Evolutionary conservation across 257 asterid genomes (phyloP), one percentile per base, ranked within the genome.

Genomic region (Solanum corneliomulleri): DNA sequence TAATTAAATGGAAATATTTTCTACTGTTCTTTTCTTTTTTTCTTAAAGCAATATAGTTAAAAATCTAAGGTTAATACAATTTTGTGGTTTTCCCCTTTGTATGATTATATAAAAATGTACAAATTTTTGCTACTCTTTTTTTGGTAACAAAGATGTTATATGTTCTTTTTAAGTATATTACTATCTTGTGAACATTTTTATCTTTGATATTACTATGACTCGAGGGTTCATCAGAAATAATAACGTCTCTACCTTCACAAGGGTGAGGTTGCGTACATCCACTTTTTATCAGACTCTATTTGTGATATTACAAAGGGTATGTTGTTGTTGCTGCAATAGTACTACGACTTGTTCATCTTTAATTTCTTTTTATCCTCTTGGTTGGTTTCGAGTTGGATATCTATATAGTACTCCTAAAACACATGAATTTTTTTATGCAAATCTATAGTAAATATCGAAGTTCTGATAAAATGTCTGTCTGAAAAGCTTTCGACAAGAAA

Each of bases 61-160:
- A 41, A 39, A 69, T 70, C 42, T 33, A 85, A 85, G 89, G 91
- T 90, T 83, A 84, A 89, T 93, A 89, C 76, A 90, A 86, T 91
- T 93, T 91, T 91, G 91, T 89, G 84, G 85, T 89, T 77, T 71
- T 39, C 72, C 83, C 49, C 52, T 87, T 90, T 89, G 89, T 91
- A 89, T 90, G 90, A 82, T 86, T 86, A 82, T 78, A 90, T 74
- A 89, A 80, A 88, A 90, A 66, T 93, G 97, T 94, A 94, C 93
- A 93, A 91, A 90, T 87, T 86, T 76, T 87, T 83, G 90, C 87
- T 86, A 75, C 88, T 89, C 82, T 89, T 71, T 82, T 89, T 80
- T 87, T 85, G 89, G 90, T 70, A 87, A 90, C 88, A 87, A 87
- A 89, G 86, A 84, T 86, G 85, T 35, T 88, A 10, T 33, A 6